Base-by-base conservation (phyloP, 106 monocot genomes). In the Apostasia shenzhenica region DNA sequence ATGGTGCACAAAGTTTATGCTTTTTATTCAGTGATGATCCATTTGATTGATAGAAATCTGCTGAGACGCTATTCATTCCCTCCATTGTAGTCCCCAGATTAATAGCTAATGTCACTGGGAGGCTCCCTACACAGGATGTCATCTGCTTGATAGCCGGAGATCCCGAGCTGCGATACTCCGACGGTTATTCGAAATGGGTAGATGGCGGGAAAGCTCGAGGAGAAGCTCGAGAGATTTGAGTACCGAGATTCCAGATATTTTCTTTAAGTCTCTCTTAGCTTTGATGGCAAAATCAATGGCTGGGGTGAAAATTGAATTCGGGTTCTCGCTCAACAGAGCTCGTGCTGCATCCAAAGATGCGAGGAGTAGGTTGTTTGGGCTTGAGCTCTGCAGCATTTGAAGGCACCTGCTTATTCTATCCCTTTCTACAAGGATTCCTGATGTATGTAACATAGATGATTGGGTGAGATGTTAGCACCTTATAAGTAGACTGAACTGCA, bases 331-430 rank as follows among this genome's bases (percentile, higher is more conserved):
- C 45, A 94, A 44, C 61, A 91, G 91, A 73, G 91, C 94, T 72
- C 88, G 85, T 62, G 94, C 88, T 40, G 94, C 85, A 75, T 94
- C 91, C 54, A 94, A 71, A 9, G 94, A 94, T 14, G 94, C 91
- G 2, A 94, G 85, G 14, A 94, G 82, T 4, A 94, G 81, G 63
- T 88, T 88, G 45, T 80, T 94, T 4, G 91, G 94, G 57, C 91
- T 94, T 8, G 94, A 84, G 68, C 88, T 94, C 52, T 94, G 94
- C 38, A 94, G 81, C 41, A 74, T 72, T 69, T 94, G 94, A 76
- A 94, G 91, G 60, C 88, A 91, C 75, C 75, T 79, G 55, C 77
- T 79, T 39, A 91, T 48, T 38, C 56, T 75, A 44, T 81, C 85
- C 13, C 51, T 73, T 41, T 94, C 94, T 2, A 94, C 65, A 13